Evolutionary conservation across 129 eudicot species (phyloP).

Genomic region (Saussurea involucrata): DNA sequence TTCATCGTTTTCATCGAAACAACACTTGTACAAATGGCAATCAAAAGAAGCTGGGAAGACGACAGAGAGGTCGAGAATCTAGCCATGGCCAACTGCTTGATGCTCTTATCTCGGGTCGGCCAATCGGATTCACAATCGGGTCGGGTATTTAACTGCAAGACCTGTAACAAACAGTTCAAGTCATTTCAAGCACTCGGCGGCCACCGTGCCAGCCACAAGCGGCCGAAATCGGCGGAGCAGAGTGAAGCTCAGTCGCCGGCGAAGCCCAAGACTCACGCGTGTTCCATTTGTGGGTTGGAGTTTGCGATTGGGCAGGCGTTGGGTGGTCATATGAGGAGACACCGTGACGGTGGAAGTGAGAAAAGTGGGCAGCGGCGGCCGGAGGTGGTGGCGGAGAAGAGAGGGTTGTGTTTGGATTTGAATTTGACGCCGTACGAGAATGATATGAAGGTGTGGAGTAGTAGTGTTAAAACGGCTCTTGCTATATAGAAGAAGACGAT

Average conservation of each 20-base stretch:
- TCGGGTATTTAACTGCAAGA: constrained; percentile 41
- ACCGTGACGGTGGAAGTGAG: constrained; percentile 28
- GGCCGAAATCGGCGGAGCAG: background rate
- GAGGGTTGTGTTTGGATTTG: constrained; percentile 44
- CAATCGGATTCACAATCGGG: constrained; percentile 1
- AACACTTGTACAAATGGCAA: constrained; percentile 3
- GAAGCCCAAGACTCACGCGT: constrained; percentile 42
- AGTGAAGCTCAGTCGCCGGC: background rate
- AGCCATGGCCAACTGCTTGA: constrained; percentile 54
- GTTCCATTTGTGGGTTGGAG: constrained; percentile 47
- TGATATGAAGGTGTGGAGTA: constrained; percentile 29
- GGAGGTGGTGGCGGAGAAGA: background rate
- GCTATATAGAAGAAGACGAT: constrained; percentile 4
- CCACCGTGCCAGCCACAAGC: constrained; percentile 65
- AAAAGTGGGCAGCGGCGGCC: background rate
- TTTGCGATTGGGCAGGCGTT: constrained; percentile 54
- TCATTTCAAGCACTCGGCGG: constrained; percentile 67
- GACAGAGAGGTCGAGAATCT: constrained; percentile 34
- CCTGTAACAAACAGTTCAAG: constrained; percentile 31
- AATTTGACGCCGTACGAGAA: constrained; percentile 46
- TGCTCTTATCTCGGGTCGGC: constrained; percentile 39
- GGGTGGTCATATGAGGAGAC: constrained; percentile 75
- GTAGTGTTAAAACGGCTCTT: constrained; percentile 18
- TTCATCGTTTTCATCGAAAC: background rate
- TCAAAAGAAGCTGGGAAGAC: constrained; percentile 30